Evolutionary conservation across 2,329 filamentous ascomycete species (phyloP).

Genomic region (Eurotiales sp.): DNA sequence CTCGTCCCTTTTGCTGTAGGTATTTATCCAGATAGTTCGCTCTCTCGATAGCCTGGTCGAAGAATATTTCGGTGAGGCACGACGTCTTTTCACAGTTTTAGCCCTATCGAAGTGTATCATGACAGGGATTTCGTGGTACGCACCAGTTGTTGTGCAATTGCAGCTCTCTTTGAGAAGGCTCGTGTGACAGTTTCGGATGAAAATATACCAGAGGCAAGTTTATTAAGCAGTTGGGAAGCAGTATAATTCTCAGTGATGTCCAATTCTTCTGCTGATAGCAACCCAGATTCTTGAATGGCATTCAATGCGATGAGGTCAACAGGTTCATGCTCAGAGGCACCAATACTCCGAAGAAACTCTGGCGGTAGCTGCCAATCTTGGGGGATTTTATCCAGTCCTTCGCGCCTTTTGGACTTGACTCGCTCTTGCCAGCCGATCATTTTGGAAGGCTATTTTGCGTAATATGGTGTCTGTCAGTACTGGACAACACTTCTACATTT

Average conservation of each 20-base stretch:
- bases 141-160: constrained; percentile 24
- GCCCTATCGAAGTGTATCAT: not conserved
- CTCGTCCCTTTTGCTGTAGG: not conserved
- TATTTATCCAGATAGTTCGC: constrained; percentile 1
- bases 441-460: not conserved
- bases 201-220: constrained; percentile 3
- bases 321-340: not conserved
- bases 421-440: not conserved
- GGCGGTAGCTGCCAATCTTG: not conserved
- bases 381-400: not conserved
- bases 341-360: not conserved
- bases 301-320: not conserved
- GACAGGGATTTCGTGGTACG: not conserved
- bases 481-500: too few species aligned
- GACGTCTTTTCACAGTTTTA: not conserved
- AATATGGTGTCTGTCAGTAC: too few species aligned
- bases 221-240: not conserved
- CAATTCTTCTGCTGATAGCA: constrained; percentile 2
- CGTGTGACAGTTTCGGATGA: constrained; percentile 4
- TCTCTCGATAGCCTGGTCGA: not conserved
- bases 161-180: constrained; percentile 47
- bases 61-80: constrained; percentile 5
- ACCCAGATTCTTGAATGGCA: not conserved
- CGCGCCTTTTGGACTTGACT: not conserved
- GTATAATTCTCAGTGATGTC: constrained; percentile 5